Evolutionary conservation across 345 rosid genomes (phyloP).

Genomic region (Trapa incisa): DNA sequence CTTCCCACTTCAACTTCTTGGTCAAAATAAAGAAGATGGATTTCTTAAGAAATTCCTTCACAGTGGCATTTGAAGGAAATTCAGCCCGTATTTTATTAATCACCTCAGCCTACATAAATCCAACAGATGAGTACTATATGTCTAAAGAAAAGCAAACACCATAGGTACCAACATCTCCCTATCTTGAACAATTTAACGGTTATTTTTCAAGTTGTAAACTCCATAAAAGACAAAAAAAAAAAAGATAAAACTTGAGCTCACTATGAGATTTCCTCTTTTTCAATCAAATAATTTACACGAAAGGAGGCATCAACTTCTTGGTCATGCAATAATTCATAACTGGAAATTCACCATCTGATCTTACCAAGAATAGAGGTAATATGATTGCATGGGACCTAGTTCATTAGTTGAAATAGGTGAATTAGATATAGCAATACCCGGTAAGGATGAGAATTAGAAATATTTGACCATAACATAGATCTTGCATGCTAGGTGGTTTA

Average conservation of each 20-base stretch:
- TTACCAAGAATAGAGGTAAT: conserved; percentile 25
- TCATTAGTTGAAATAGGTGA: too few relatives aligned
- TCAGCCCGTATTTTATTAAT: conserved; percentile 76
- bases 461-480: too few relatives aligned
- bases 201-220: background rate
- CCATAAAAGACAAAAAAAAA: background rate
- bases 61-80: conserved; percentile 64
- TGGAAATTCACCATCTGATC: conserved; percentile 98
- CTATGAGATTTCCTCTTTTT: conserved; percentile 92
- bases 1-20: background rate
- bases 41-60: conserved; percentile 38
- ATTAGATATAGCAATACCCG: too few relatives aligned
- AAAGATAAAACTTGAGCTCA: conserved; percentile 6
- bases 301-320: conserved; percentile 97
- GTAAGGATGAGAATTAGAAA: too few relatives aligned
- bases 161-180: background rate
- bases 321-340: conserved; percentile 99
- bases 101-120: conserved; percentile 72
- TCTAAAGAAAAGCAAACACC: background rate
- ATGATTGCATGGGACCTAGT: too few relatives aligned
- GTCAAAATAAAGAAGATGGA: background rate
- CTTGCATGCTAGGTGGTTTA: too few relatives aligned
- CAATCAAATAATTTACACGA: conserved; percentile 76
- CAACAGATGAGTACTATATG: background rate
- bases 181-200: background rate